Evolutionary conservation across 1,139 yeast species (phyloP).

Genomic region (Yamadazyma taylorii): DNA sequence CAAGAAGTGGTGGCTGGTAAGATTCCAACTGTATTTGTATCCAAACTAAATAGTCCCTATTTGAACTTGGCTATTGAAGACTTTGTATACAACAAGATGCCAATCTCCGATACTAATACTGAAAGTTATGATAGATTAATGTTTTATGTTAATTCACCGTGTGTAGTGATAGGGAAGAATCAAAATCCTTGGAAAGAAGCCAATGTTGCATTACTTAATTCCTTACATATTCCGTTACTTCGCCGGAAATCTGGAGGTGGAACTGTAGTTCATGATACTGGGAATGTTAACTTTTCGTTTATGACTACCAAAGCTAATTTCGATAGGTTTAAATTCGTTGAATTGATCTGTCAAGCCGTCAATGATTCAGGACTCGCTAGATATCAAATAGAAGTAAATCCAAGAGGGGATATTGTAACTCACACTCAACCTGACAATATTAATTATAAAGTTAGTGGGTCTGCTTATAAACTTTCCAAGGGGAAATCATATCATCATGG

Average conservation of each 20-base stretch:
- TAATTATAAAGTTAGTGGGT: conserved; percentile 73
- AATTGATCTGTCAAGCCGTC: conserved; percentile 51
- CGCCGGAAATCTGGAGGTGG: conserved; percentile 95
- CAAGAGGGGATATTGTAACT: conserved; percentile 76
- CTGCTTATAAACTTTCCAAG: conserved; percentile 82
- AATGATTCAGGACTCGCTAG: conserved; percentile 27
- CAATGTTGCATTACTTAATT: conserved; percentile 57
- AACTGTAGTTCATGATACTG: conserved; percentile 92
- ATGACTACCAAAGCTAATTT: conserved; percentile 71
- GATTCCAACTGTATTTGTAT: conserved; percentile 40
- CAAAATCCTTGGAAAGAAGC: conserved; percentile 94
- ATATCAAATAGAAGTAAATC: conserved; percentile 45
- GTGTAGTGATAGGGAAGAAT: conserved; percentile 93
- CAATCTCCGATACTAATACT: conserved; percentile 30
- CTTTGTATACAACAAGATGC: conserved; percentile 67
- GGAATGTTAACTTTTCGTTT: conserved; percentile 85
- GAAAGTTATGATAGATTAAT: conserved; percentile 55
- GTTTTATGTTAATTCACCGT: conserved; percentile 75
- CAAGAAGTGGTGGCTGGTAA: conserved; percentile 14
- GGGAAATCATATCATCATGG: conserved; percentile 95
- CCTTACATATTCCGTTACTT: conserved; percentile 63
- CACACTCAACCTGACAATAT: conserved; percentile 25
- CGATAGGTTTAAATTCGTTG: conserved; percentile 61
- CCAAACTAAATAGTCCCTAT: conserved; percentile 61
- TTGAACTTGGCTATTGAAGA: conserved; percentile 83